Evolutionary conservation across 2,329 filamentous ascomycete species (phyloP).

Genomic region (Chaetomiaceae sp.): DNA sequence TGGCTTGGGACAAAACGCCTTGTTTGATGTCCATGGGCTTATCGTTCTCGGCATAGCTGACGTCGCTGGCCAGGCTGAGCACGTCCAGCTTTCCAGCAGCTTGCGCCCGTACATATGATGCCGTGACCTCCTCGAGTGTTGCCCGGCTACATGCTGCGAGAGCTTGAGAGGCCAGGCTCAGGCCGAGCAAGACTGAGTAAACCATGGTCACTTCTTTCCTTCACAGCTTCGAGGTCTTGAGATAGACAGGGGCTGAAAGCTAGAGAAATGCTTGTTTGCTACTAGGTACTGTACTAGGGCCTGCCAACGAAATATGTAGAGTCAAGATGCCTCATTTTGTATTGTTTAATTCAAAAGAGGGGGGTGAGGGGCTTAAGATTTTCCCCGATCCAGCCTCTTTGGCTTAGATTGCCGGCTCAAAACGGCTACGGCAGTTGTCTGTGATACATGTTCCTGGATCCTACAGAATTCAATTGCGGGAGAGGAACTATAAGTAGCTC

Average conservation of each 20-base stretch:
- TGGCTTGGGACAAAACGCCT: slow-evolving; percentile 21
- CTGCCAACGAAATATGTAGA: not conserved
- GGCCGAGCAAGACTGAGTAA: not conserved
- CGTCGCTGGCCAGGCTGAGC: slow-evolving; percentile 14
- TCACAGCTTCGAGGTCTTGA: too few relatives aligned
- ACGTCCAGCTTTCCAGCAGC: slow-evolving; percentile 18
- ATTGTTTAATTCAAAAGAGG: not conserved
- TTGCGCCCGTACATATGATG: slow-evolving; percentile 24
- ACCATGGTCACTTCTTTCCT: not conserved
- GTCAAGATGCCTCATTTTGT: not conserved
- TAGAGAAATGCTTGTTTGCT: not conserved
- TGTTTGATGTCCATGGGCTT: slow-evolving; percentile 20
- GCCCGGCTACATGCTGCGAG: slow-evolving; percentile 24
- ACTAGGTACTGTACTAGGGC: too few relatives aligned
- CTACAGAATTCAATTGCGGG: too few relatives aligned
- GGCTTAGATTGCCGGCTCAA: not conserved
- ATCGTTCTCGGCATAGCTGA: slow-evolving; percentile 27
- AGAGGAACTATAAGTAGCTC: too few relatives aligned
- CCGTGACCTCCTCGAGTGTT: slow-evolving; percentile 21
- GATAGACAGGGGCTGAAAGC: too few relatives aligned
- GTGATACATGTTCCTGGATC: too few relatives aligned
- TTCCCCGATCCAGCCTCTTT: not conserved
- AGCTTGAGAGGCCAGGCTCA: slow-evolving; percentile 11
- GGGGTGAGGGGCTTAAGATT: not conserved
- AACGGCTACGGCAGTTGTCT: not conserved